Base-by-base conservation (phyloP, 2,329 filamentous ascomycete genomes). In the Cordyceps farinosa region DNA sequence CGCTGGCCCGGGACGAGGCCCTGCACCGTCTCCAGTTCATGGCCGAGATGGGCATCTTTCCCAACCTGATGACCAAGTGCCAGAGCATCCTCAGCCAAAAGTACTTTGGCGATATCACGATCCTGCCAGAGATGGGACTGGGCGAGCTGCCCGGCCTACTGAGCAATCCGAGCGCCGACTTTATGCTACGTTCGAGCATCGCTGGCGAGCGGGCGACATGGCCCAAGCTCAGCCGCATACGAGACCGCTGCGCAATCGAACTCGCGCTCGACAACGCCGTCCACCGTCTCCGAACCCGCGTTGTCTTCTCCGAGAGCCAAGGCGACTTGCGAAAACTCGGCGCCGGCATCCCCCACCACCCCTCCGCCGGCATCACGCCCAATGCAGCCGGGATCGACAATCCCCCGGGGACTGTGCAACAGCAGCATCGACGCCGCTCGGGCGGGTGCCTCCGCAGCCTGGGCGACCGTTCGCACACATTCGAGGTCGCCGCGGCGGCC, bases 21-120 rank as follows among this genome's bases (percentile, higher is more conserved):
- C 76, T 96, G 45, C 90, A 96, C 74, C 84, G 91, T 7, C 85
- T 97, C 75, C 89, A 93, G 55, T 86, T 93, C 42, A 80, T 96
- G 63, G 85, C 90, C 0, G 92, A 97, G 70, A 76, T 96, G 38
- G 91, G 92, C 22, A 77, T 96, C 50, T 88, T 95, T 66, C 90
- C 91, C 17, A 95, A 89, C 63, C 80, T 90, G 1, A 82, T 92
- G 67, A 91, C 88, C 53, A 96, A 97, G 73, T 81, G 88, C 29
- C 84, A 87, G 48, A 93, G 91, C 1, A 87, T 98, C 17, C 81
- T 98, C 56, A 93, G 88, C 67, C 94, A 98, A 71, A 91, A 90
- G 67, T 98, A 98, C 71, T 93, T 91, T 2, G 94, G 94, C 7
- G 93, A 98, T 74, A 97, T 98, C 72, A 98, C 92, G 51, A 97